Base-by-base conservation (phyloP, 108 stramenopile species). In the Nitzschia palea region DNA sequence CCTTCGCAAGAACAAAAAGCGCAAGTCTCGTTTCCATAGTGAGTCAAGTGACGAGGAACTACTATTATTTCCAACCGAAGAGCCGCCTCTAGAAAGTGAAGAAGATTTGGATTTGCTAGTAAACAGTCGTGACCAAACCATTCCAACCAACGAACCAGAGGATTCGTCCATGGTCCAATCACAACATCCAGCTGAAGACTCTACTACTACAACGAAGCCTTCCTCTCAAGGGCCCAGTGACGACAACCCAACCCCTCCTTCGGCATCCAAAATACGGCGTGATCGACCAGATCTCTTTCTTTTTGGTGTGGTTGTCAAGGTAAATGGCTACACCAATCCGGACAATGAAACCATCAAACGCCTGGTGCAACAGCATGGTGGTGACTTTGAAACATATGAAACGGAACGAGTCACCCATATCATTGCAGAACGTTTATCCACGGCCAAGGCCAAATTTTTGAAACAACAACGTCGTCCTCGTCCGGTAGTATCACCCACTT, bases 381-480 rank as follows among this genome's bases (percentile, higher is more conserved):
- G 91, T 8, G 88, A 89, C 26, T 55, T 86, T 31, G 91, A 93
- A 70, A 86, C 83, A 26, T 93, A 93, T 62, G 91, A 93, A 83
- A 93, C 91, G 3, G 44, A 44, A 18, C 76, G 87, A 36, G 82
- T 93, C 2, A 93, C 91, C 0, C 91, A 93, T 55, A 84, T 93
- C 8, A 81, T 93, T 62, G 88, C 91, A 0, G 83, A 88, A 44
- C 73, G 78, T 26, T 69, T 93, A 44, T 90, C 89, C 25, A 82
- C 70, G 28, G 91, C 91, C 27, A 90, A 90, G 65, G 87, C 82
- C 30, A 79, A 88, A 37, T 81, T 88, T 22, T 88, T 88, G 51
- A 88, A 93, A 57, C 67, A 63, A 12, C 81, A 85, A 62, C 67
- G 73, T 27, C 80, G 71, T 23, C 88, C 89, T 4, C 72, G 69